A percentile compares a stretch with the other conserved stretches of the same genome.
Evolutionary conservation across 1,284 basidiomycete genomes (phyloP).

Genomic region (Crucibulum cyathiforme): DNA sequence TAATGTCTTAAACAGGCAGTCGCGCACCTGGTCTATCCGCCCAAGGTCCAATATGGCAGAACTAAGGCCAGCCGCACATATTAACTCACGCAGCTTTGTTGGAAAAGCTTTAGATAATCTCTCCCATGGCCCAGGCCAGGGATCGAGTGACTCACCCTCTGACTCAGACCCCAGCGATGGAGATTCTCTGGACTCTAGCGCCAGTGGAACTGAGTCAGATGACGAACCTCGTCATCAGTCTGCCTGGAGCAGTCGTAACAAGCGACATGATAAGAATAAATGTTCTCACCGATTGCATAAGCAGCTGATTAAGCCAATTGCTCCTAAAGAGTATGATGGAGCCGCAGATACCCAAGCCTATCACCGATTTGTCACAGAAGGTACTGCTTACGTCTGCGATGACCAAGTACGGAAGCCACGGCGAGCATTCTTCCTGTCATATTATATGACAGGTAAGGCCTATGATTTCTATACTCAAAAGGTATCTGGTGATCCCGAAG

Average conservation of each 20-base stretch:
- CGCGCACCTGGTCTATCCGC: too few species aligned
- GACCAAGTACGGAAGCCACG: constrained; percentile 18
- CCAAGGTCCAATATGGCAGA: too few species aligned
- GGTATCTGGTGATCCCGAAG: too few species aligned
- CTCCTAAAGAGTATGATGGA: constrained; percentile 33
- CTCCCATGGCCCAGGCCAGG: too few species aligned
- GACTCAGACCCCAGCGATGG: not conserved
- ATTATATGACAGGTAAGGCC: too few species aligned
- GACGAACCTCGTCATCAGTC: not conserved
- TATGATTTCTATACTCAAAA: too few species aligned
- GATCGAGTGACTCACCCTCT: too few species aligned
- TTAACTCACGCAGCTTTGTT: too few species aligned
- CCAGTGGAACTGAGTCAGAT: not conserved
- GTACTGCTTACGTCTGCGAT: constrained; percentile 27
- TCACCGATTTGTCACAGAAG: constrained; percentile 32
- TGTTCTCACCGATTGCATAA: not conserved
- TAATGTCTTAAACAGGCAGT: too few species aligned
- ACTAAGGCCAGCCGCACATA: too few species aligned
- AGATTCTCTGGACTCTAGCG: not conserved
- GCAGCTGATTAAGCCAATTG: constrained; percentile 26
- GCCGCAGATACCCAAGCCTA: constrained; percentile 20
- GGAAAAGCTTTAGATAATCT: too few species aligned
- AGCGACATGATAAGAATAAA: constrained; percentile 3
- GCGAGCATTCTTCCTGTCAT: constrained; percentile 27
- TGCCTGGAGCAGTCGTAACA: not conserved